Base-by-base conservation (phyloP, 1,284 basidiomycete genomes). In the Chalciporus sp. region DNA sequence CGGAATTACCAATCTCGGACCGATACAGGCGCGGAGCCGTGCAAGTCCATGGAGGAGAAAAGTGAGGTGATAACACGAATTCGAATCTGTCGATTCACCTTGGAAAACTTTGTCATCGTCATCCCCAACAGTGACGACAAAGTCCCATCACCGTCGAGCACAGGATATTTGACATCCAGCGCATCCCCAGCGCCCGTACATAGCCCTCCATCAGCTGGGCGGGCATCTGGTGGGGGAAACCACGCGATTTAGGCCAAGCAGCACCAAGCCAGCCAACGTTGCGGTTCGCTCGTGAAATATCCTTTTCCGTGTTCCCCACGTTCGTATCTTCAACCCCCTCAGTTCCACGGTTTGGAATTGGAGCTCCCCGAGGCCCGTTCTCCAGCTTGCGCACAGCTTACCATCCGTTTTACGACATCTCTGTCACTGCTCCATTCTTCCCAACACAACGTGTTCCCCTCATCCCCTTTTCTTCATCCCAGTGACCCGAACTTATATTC, bases 241-340 rank as follows among this genome's bases (percentile, higher is more conserved):
- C 47, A 46, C 55, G 42, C 47, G 27, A 41, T 46, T 19, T 16
- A 35, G 23, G 20, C 37, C 27, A 23, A n/a, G 28, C 44, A 27
- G 23, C 6, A 23, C 23, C 23, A 23, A 23, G 23, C 23, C 23
- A 23, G n/a, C 11, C 50, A 20, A 39, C 9, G 43, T 39, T 57
- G 58, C 47, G 35, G 52, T 52, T 59, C 50, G 47, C 45, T 26
- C 47, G 23, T 23, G 40, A 12, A 16, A 37, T 50, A 27, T 49
- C 58, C 42, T 47, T 56, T 46, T 51, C 53, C 39, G 60, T 52
- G 56, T 62, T 68, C 65, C 62, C 62, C 64, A 67, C 64, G 65
- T 65, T 65, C 56, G 59, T 58, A 55, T 63, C 45, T 45, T 42
- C 52, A 53, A n/a, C 62, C 62, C 64, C 61, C 55, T 61, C 54